A percentile compares a stretch with the other conserved stretches of the same genome.
Conservation (phyloP, 805 yeast species). For the Cyberlindnera sargentensis region DNA sequence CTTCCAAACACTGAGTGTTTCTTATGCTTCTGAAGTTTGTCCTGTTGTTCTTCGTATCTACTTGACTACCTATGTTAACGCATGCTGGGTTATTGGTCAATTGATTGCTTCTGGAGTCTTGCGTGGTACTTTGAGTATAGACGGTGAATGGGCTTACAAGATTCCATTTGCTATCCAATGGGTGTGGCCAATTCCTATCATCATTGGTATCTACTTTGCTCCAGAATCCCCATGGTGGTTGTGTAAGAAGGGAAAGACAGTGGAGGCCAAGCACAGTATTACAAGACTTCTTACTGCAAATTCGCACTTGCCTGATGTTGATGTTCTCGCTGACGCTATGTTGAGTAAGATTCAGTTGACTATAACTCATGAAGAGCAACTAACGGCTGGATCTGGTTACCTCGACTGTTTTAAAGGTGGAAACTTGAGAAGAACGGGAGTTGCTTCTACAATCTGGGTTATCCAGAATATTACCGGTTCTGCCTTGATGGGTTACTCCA, state of each 20-base stretch:
- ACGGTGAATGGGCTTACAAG: constrained; percentile 24
- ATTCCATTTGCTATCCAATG: constrained; percentile 30
- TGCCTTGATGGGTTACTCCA: constrained; percentile 37
- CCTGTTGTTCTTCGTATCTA: constrained; percentile 36
- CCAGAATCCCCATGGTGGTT: constrained; percentile 46
- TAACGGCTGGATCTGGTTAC: constrained; percentile 25
- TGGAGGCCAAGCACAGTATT: constrained; percentile 28
- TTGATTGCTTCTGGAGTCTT: constrained; percentile 29
- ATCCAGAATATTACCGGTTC: constrained; percentile 43
- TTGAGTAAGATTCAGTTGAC: constrained; percentile 28
- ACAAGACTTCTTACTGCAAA: constrained; percentile 15
- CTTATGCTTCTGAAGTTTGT: constrained; percentile 38
- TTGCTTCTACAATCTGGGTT: constrained; percentile 33
- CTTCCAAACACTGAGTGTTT: constrained; percentile 31
- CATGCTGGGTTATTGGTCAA: constrained; percentile 35
- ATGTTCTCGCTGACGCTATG: constrained; percentile 25
- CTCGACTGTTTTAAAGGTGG: constrained; percentile 38
- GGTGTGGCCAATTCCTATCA: constrained; percentile 22
- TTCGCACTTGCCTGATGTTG: constrained; percentile 11
- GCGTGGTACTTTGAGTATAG: constrained; percentile 14
- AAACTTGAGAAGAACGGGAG: constrained; percentile 38
- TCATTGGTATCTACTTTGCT: constrained; percentile 30
- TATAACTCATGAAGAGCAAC: constrained; percentile 22
- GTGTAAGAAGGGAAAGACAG: constrained; percentile 27
- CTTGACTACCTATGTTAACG: constrained; percentile 34